Base-by-base conservation (phyloP, 768 basidiomycete species). In the Hirschioporus abietinus region DNA sequence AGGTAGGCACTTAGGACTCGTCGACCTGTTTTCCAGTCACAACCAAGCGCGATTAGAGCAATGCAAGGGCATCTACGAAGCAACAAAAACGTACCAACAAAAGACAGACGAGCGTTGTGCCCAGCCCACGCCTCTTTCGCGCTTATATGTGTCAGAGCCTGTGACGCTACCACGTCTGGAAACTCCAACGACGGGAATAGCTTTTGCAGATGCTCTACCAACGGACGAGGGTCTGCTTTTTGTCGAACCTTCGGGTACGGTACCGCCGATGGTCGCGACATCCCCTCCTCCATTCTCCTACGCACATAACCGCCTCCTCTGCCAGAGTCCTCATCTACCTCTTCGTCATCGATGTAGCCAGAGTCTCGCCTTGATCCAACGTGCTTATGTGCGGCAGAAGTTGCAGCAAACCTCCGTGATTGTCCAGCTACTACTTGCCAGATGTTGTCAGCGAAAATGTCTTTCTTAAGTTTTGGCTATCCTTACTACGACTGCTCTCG, bases 111-210 rank as follows among this genome's bases (percentile, higher is more conserved):
- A 60, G 83, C 86, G 71, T 93, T 93, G 74, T 93, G 90, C 1
- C 92, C 90, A 60, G 83, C 72, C 64, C 82, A 75, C 30, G 91
- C 88, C 65, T 84, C 80, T 61, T 80, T 84, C 76, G 92, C 92
- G 76, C 90, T 92, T 7, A 82, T 81, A 73, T 95, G 93, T 1
- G 93, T 95, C 69, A 94, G 78, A 68, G 92, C 82, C 67, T 92
- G 86, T 69, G 82, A 81, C 8, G 91, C 89, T 60, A 93, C 80
- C 69, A 90, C 88, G 5, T 81, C 80, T 15, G 90, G 86, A 75
- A 95, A 94, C 63, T 84, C 78, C 62, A 94, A 79, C 17, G 88
- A 84, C 4, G 83, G 76, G 70, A 92, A 92, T 64, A 90, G 77
- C 35, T 80, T 78, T 71, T 86, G 81, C 42, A 92, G 79, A 74